Evolutionary conservation across 257 asterid species (phyloP).

Genomic region (Solanum piurae): DNA sequence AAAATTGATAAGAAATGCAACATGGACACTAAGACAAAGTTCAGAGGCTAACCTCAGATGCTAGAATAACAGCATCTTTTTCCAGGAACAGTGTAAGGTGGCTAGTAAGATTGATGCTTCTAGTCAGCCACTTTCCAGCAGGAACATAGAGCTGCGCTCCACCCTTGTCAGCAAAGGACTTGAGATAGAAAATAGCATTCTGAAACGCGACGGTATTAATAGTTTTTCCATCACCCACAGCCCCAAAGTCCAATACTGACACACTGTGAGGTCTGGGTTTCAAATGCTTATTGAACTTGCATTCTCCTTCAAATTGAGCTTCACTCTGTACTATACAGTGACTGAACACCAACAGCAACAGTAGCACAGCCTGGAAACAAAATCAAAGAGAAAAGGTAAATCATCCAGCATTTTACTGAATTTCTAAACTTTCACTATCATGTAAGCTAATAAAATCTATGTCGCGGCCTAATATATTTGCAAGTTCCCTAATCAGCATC

Average conservation of each 20-base stretch:
- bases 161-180: slow-evolving; percentile 92
- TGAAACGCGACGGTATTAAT: slow-evolving; percentile 83
- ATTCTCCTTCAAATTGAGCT: slow-evolving; percentile 46
- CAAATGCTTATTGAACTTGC: slow-evolving; percentile 56
- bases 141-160: slow-evolving; percentile 99
- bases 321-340: slow-evolving; percentile 1
- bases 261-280: slow-evolving; percentile 97
- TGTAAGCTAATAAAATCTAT: not conserved
- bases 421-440: not conserved
- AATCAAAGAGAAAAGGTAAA: slow-evolving; percentile 1
- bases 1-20: not conserved
- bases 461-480: not conserved
- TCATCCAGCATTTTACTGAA: not conserved
- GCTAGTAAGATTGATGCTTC: slow-evolving; percentile 89
- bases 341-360: slow-evolving; percentile 44
- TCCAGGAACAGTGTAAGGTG: slow-evolving; percentile 91
- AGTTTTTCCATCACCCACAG: slow-evolving; percentile 89
- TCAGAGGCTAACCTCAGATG: slow-evolving; percentile 54
- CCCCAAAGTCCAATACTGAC: slow-evolving; percentile 88
- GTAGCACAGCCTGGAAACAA: slow-evolving; percentile 49
- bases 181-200: slow-evolving; percentile 91
- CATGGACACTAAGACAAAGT: not conserved
- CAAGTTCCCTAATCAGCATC: not conserved
- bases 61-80: slow-evolving; percentile 77
- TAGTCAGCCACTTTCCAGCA: slow-evolving; percentile 79